Evolutionary conservation across 768 basidiomycete species (phyloP), one percentile per base, ranked within the genome.

Genomic region (Suillus discolor): DNA sequence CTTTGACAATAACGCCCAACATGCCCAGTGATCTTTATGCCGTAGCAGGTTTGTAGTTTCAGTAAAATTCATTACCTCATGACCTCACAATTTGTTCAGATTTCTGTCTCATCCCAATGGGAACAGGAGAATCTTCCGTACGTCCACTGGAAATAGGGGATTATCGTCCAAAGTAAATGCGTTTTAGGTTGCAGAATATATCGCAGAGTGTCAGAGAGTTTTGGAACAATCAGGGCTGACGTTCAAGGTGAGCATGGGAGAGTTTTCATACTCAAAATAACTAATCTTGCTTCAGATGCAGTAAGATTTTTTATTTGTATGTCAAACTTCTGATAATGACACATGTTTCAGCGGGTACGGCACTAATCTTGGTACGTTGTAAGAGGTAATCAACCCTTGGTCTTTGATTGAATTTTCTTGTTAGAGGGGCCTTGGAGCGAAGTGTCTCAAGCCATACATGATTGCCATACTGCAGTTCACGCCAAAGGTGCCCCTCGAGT

Each of bases 51-150:
- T 76, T 23, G 54, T 49, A 23, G 31, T 54, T 31, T 12, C 15
- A 63, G 61, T 31, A 28, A 45, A 42, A 31, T 55, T 28, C 57
- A 53, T 47, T 31, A 28, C 34, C 6, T 54, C 49, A 2, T 68
- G 42, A 42, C 45, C 64, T 55, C 47, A 67, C 61, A 38, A 45
- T 23, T 45, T 34, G 45, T 23, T 44, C 66, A 94, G 94, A 96
- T 76, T 94, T 96, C 73, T 96, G 94, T 72, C 85, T 96, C 45
- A 89, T 95, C 64, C 94, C 94, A 15, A 90, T 96, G 63, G 94
- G 94, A 64, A 92, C 91, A 2, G 85, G 76, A 18, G 85, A 87
- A 38, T 79, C 92, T 28, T 94, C 92, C 7, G 94, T 91, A 68
- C 55, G 84, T 66, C 4, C 34, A n/a, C 53, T 4, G 36, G 36